Percentiles rank a stretch among this genome's conserved stretches.
Conservation (phyloP, 1,284 basidiomycete species). For the Malassezia pachydermatis region DNA sequence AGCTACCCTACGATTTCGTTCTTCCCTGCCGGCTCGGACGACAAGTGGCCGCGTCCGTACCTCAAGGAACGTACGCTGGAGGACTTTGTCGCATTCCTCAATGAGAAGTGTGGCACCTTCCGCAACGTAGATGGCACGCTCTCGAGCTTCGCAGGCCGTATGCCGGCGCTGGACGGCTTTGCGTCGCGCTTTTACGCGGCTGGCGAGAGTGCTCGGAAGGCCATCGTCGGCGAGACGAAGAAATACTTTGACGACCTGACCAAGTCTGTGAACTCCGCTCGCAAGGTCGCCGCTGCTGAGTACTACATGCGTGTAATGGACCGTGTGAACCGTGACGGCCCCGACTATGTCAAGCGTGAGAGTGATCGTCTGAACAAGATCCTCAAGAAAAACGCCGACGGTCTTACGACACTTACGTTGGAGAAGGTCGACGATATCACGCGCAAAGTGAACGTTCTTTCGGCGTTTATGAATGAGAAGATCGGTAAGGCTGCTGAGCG, state of each 20-base stretch:
- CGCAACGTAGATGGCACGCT: constrained; percentile 72
- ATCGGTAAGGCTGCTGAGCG: constrained; percentile 26
- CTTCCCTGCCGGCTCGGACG: constrained; percentile 62
- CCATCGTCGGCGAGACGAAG: constrained; percentile 56
- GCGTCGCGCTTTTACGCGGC: constrained; percentile 64
- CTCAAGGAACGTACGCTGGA: constrained; percentile 59
- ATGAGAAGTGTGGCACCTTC: constrained; percentile 77
- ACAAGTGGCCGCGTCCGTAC: constrained; percentile 58
- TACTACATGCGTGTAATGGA: constrained; percentile 82
- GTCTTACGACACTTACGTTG: constrained; percentile 54
- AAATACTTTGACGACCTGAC: constrained; percentile 42
- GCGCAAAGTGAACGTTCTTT: constrained; percentile 76
- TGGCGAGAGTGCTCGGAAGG: constrained; percentile 54
- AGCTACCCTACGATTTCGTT: constrained; percentile 77
- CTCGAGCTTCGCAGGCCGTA: constrained; percentile 68
- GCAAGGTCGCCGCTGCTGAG: constrained; percentile 53
- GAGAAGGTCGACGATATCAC: constrained; percentile 86
- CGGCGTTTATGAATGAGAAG: constrained; percentile 55
- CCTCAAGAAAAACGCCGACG: constrained; percentile 58
- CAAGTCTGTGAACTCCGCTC: constrained; percentile 22
- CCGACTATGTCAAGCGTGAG: constrained; percentile 77
- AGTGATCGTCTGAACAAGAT: constrained; percentile 59
- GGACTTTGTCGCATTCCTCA: constrained; percentile 59
- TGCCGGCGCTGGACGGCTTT: constrained; percentile 65
- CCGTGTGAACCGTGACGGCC: constrained; percentile 62